Conservation (phyloP, 257 asterid genomes). For the Nicotiana otophora region DNA sequence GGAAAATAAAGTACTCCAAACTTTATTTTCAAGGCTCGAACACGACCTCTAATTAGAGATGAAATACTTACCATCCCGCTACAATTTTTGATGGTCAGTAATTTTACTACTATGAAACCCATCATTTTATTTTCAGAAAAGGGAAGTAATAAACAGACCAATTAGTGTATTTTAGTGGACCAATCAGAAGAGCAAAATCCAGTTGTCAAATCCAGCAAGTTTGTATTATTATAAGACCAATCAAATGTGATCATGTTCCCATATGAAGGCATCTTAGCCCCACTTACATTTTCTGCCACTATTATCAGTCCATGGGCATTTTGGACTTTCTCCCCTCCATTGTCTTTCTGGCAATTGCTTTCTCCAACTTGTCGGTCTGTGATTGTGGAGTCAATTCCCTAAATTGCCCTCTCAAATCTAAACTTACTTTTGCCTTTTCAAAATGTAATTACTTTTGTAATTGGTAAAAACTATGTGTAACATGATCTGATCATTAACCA, state of each 20-base stretch:
- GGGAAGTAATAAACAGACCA: neutral
- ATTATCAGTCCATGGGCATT: conserved; percentile 21
- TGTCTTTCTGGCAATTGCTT: neutral
- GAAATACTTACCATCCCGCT: too few relatives aligned
- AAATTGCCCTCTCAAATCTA: neutral
- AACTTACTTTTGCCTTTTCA: neutral
- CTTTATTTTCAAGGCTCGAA: too few relatives aligned
- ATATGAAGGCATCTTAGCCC: conserved; percentile 41
- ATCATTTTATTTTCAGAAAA: too few relatives aligned
- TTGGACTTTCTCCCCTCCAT: conserved; percentile 4
- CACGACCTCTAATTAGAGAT: too few relatives aligned
- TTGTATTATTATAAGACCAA: conserved; percentile 22
- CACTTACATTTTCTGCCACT: conserved; percentile 6
- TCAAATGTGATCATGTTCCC: conserved; percentile 44
- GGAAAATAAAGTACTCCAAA: too few relatives aligned
- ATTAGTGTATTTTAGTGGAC: neutral
- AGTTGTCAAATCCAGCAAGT: conserved; percentile 41
- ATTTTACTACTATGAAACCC: too few relatives aligned
- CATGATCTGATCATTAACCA: too few relatives aligned
- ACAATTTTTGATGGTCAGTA: too few relatives aligned
- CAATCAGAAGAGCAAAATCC: conserved; percentile 21
- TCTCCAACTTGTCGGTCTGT: conserved; percentile 2
- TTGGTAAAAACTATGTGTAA: neutral
- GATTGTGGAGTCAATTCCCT: neutral
- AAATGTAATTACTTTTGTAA: neutral